phyloP scores from a whole-genome alignment of 176 grass and related monocot species.

The Aegilops longissima region DNA sequence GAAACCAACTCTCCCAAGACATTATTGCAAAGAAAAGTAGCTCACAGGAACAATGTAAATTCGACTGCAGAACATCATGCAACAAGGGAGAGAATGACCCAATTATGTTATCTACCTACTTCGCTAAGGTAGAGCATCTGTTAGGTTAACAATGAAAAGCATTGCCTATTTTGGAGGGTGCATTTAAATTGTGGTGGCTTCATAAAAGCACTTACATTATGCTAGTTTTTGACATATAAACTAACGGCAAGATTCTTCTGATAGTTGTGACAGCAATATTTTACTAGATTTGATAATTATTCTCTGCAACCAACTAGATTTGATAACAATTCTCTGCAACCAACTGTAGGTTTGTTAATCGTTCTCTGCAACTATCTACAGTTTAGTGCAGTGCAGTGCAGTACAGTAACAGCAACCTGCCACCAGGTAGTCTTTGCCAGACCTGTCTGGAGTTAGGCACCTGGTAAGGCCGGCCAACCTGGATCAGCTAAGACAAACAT shows the following conservation, averaged over 20 bases:
- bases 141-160: background rate
- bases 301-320: constrained; percentile 12
- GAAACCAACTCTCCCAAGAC: background rate
- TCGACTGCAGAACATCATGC: background rate
- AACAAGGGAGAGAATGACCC: background rate
- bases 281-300: constrained; percentile 12
- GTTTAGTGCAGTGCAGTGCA: background rate
- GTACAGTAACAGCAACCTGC: background rate
- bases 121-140: constrained; percentile 17
- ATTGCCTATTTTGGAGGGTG: background rate
- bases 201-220: background rate
- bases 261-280: background rate
- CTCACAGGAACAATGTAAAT: background rate
- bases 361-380: constrained; percentile 11
- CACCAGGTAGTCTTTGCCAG: background rate
- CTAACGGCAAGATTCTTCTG: background rate
- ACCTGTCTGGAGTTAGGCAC: background rate
- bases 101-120: background rate
- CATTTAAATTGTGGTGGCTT: background rate
- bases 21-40: background rate
- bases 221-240: background rate
- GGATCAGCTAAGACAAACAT: background rate
- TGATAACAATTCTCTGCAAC: constrained; percentile 7
- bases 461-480: background rate
- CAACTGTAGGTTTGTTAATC: constrained; percentile 2